Evolutionary conservation across 768 basidiomycete species (phyloP).

Genomic region (Boletus eberwhitei): DNA sequence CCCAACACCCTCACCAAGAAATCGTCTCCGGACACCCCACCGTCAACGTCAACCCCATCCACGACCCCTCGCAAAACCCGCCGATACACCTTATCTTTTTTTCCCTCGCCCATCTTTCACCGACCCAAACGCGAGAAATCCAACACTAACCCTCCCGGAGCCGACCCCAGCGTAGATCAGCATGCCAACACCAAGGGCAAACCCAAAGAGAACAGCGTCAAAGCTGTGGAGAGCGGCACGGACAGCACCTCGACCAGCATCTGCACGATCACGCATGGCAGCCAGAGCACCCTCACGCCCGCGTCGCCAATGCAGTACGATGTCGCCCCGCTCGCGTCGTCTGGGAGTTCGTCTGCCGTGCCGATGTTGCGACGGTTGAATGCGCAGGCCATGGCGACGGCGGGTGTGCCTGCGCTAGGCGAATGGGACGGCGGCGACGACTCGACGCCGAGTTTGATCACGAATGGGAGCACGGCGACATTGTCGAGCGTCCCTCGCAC

Average conservation of each 20-base stretch:
- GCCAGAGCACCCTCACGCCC: slow-evolving; percentile 18
- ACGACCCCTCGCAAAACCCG: slow-evolving; percentile 10
- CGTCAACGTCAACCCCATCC: not conserved
- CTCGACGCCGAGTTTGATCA: slow-evolving; percentile 25
- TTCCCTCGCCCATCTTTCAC: slow-evolving; percentile 19
- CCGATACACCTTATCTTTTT: slow-evolving; percentile 26
- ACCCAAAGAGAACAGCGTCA: not conserved
- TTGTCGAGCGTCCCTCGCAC: slow-evolving; percentile 13
- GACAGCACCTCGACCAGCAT: slow-evolving; percentile 23
- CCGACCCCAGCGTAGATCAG: not conserved
- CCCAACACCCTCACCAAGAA: not conserved
- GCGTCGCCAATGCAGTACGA: slow-evolving; percentile 1
- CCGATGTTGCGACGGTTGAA: slow-evolving; percentile 22
- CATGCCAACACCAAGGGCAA: not conserved
- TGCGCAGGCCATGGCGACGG: slow-evolving; percentile 8
- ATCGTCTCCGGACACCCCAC: not conserved
- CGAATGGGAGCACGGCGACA: slow-evolving; percentile 17
- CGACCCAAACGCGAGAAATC: slow-evolving; percentile 21
- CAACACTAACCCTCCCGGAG: not conserved
- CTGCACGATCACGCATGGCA: slow-evolving; percentile 19
- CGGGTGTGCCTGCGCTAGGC: not conserved
- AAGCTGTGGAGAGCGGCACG: slow-evolving; percentile 6
- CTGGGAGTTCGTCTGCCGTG: slow-evolving; percentile 1
- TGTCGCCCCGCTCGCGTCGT: slow-evolving; percentile 8
- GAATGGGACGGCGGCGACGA: not conserved